Percentiles rank a stretch among this genome's conserved stretches.
Evolutionary conservation across 352 stramenopile species (phyloP).

Genomic region (Pythium insidiosum): DNA sequence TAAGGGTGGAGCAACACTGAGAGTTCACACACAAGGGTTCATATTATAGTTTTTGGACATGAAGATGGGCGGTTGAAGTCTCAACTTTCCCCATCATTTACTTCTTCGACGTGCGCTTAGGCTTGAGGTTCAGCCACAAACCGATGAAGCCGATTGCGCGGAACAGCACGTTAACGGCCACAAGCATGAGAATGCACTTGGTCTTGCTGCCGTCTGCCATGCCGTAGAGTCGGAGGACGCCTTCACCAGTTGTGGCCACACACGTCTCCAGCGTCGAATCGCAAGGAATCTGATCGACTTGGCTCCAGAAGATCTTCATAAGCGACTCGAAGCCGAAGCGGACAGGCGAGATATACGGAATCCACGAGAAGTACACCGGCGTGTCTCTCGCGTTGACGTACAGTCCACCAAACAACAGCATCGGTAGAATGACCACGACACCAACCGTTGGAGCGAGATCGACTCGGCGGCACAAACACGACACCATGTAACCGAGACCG

Average conservation of each 20-base stretch:
- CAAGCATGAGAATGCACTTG: slow-evolving; percentile 20
- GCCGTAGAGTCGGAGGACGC: slow-evolving; percentile 23
- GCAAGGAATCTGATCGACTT: slow-evolving; percentile 28
- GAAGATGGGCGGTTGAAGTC: too few species aligned
- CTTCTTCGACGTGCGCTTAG: too few species aligned
- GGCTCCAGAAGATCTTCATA: slow-evolving; percentile 36
- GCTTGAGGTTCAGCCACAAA: too few species aligned
- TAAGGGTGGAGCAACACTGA: too few species aligned
- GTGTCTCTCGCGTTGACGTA: slow-evolving; percentile 31
- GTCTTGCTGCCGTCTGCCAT: slow-evolving; percentile 17
- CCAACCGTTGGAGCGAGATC: slow-evolving; percentile 31
- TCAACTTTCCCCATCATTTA: too few species aligned
- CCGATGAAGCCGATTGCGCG: slow-evolving; percentile 23
- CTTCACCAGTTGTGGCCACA: slow-evolving; percentile 6
- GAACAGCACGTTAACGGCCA: slow-evolving; percentile 26
- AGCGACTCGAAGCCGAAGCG: slow-evolving; percentile 37
- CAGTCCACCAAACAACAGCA: slow-evolving; percentile 38
- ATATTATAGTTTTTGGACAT: too few species aligned
- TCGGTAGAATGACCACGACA: slow-evolving; percentile 33
- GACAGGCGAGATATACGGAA: slow-evolving; percentile 49
- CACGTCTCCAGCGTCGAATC: slow-evolving; percentile 26
- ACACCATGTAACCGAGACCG: slow-evolving; percentile 30
- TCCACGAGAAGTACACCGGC: slow-evolving; percentile 40
- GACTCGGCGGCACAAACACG: slow-evolving; percentile 9
- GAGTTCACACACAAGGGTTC: too few species aligned